phyloP scores from a whole-genome alignment of 768 basidiomycete genomes.

The Suillus variegatus region DNA sequence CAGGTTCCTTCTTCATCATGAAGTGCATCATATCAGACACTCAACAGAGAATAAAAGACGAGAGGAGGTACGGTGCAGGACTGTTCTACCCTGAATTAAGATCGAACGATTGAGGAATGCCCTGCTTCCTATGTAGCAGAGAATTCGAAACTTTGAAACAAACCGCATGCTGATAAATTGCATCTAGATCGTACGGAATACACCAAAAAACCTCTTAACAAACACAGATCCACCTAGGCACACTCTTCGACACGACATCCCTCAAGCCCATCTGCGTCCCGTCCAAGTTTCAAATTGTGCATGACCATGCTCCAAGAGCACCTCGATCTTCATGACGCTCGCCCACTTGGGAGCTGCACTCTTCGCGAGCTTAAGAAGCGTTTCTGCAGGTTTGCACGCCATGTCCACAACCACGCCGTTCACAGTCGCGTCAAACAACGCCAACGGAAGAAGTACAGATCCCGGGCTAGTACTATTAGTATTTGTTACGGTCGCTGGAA shows the following conservation, averaged over 20 bases:
- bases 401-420: slow-evolving; percentile 87
- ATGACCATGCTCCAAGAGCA: slow-evolving; percentile 87
- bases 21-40: no score
- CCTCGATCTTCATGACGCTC: slow-evolving; percentile 50
- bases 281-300: slow-evolving; percentile 86
- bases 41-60: no score
- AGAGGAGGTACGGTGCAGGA: no score
- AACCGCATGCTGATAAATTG: not conserved
- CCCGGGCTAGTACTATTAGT: slow-evolving; percentile 32
- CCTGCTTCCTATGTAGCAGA: not conserved
- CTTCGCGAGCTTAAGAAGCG: slow-evolving; percentile 71
- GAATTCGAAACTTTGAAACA: not conserved
- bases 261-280: slow-evolving; percentile 56
- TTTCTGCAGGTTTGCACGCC: slow-evolving; percentile 90
- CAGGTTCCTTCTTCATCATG: no score
- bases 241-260: slow-evolving; percentile 40
- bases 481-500: slow-evolving; percentile 71
- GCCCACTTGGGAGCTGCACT: slow-evolving; percentile 54
- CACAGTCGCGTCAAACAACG: slow-evolving; percentile 44
- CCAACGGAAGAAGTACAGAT: slow-evolving; percentile 50
- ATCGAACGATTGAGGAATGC: no score
- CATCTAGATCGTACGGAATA: slow-evolving; percentile 3
- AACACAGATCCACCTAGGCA: slow-evolving; percentile 21
- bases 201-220: not conserved
- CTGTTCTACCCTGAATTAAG: no score